Percentiles rank a stretch among this genome's conserved stretches.
Conservation (phyloP, 23 red algal genomes). For the Gracilaria vermiculophylla region DNA sequence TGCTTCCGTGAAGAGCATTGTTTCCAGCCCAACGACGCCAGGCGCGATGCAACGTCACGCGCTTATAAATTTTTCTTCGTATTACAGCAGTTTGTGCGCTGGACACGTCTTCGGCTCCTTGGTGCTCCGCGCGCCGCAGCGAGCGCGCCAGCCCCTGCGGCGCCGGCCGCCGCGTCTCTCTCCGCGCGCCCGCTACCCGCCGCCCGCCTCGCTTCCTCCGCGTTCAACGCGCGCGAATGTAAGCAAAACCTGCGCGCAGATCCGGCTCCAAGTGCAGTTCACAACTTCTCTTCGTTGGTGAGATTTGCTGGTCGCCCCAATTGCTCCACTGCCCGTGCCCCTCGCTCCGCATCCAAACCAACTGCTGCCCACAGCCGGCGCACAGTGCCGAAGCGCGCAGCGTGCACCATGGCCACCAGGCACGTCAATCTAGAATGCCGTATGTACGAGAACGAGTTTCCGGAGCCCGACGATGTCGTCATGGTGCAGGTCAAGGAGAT, state of each 20-base stretch:
- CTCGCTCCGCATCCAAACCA: neutral
- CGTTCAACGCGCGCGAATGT: neutral
- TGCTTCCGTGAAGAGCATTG: too few relatives aligned
- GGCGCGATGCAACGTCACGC: too few relatives aligned
- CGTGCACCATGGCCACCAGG: slow-evolving; percentile 35
- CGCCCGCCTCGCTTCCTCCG: neutral
- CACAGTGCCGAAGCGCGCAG: too few relatives aligned
- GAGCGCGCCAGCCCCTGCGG: neutral
- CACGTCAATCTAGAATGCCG: slow-evolving; percentile 94
- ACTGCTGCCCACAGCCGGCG: too few relatives aligned
- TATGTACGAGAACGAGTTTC: slow-evolving; percentile 99
- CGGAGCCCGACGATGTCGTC: slow-evolving; percentile 97
- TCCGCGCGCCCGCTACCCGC: neutral
- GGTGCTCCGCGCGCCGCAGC: too few relatives aligned
- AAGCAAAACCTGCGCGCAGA: neutral
- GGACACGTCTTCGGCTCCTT: neutral
- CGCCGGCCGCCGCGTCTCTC: too few relatives aligned
- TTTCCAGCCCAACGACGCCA: too few relatives aligned
- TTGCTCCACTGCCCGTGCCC: neutral
- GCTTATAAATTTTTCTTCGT: neutral
- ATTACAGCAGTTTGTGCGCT: neutral
- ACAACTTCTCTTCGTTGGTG: too few relatives aligned
- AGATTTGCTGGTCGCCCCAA: too few relatives aligned
- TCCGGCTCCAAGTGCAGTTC: too few relatives aligned
- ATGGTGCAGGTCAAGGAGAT: slow-evolving; percentile 98